Evolutionary conservation across 2,329 filamentous ascomycete genomes (phyloP).

Genomic region (Cercospora nicotianae): DNA sequence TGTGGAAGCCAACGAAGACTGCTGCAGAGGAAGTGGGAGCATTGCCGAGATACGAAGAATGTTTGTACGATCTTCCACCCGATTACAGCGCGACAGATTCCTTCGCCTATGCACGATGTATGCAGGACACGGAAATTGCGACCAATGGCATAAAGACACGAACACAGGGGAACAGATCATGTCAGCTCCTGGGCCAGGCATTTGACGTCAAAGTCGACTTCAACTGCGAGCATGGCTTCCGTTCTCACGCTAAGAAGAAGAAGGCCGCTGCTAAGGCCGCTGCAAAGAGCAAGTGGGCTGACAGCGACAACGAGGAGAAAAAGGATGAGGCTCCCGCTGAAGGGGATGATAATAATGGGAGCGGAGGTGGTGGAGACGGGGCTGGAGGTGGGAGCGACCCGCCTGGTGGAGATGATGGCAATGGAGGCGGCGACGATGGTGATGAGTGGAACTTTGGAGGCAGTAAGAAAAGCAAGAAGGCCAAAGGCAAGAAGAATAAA

Average conservation of each 20-base stretch:
- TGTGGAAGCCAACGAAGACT: conserved; percentile 23
- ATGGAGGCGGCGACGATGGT: conserved; percentile 37
- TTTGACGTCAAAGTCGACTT: conserved; percentile 56
- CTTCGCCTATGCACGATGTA: conserved; percentile 19
- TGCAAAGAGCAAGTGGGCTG: conserved; percentile 45
- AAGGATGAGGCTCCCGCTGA: conserved; percentile 41
- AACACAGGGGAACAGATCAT: not conserved
- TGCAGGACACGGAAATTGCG: conserved; percentile 16
- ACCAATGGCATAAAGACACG: conserved; percentile 15
- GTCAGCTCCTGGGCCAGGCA: conserved; percentile 7
- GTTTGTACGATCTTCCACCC: conserved; percentile 45
- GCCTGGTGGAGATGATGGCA: conserved; percentile 35
- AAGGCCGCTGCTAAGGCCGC: conserved; percentile 44
- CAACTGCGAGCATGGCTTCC: conserved; percentile 52
- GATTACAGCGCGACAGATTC: conserved; percentile 44
- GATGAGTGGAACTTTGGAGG: conserved; percentile 39
- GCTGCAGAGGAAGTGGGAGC: conserved; percentile 22
- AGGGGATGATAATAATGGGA: conserved; percentile 40
- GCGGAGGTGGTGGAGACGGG: conserved; percentile 31
- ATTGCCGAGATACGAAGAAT: conserved; percentile 49
- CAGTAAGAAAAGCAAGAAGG: conserved; percentile 42
- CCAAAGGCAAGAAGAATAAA: conserved; percentile 42
- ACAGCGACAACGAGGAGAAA: conserved; percentile 50
- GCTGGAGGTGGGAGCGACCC: conserved; percentile 31
- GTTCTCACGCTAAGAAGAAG: conserved; percentile 56